A percentile compares a stretch with the other conserved stretches of the same genome.
Evolutionary conservation across 768 basidiomycete species (phyloP).

Genomic region (Candolleomyces eurysporus): DNA sequence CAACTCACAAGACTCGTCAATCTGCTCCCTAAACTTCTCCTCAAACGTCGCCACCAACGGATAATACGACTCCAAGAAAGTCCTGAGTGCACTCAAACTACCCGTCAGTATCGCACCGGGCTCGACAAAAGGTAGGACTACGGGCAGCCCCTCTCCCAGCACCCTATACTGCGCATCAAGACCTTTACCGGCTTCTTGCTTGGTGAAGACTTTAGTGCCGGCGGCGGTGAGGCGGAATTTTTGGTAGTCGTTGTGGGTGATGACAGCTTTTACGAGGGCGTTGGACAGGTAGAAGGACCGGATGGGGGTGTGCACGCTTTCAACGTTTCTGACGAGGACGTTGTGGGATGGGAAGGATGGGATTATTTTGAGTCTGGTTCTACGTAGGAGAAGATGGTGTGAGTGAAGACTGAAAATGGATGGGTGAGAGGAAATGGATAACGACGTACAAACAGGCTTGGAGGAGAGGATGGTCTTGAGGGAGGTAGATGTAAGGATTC

Average conservation of each 20-base stretch:
- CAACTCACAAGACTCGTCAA: constrained; percentile 56
- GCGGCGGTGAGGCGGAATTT: constrained; percentile 85
- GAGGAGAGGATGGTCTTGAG: constrained; percentile 68
- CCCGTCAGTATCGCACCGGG: constrained; percentile 57
- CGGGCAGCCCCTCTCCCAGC: constrained; percentile 81
- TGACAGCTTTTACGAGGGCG: constrained; percentile 75
- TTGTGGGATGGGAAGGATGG: constrained; percentile 69
- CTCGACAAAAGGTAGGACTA: constrained; percentile 81
- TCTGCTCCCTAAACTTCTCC: constrained; percentile 52
- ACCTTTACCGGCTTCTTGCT: constrained; percentile 67
- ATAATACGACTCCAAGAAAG: constrained; percentile 77
- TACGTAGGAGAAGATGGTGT: constrained; percentile 25
- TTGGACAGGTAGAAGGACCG: constrained; percentile 90
- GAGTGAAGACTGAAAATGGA: not conserved
- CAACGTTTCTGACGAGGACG: constrained; percentile 85
- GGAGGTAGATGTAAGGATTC: constrained; percentile 85
- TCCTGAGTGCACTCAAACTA: constrained; percentile 54
- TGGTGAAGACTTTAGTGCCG: constrained; percentile 91
- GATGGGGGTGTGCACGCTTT: constrained; percentile 49
- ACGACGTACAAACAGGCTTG: constrained; percentile 60
- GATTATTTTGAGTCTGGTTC: constrained; percentile 69
- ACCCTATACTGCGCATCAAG: constrained; percentile 67
- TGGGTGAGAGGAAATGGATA: not conserved
- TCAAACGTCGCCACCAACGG: constrained; percentile 67
- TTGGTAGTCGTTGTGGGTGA: constrained; percentile 78